Conservation (phyloP, 2,329 filamentous ascomycete genomes). For the Botrytis porri region DNA sequence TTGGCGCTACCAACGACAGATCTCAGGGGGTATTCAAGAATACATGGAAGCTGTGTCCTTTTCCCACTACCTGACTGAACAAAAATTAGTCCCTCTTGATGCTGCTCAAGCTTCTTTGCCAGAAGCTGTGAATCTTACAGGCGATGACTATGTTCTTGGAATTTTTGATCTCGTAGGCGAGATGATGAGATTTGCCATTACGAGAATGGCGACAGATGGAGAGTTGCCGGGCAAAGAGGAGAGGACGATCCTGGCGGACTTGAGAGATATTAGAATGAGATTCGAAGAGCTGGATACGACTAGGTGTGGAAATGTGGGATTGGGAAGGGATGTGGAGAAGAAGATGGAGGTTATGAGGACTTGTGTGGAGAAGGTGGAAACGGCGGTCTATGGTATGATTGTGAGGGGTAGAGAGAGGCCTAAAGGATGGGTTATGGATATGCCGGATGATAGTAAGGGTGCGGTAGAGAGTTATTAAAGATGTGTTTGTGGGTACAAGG, state of each 20-base stretch:
- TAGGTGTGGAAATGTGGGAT: constrained; percentile 47
- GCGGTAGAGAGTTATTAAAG: constrained; percentile 35
- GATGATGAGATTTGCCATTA: constrained; percentile 94
- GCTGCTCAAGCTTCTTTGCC: constrained; percentile 52
- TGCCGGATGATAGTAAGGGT: constrained; percentile 40
- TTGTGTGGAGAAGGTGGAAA: constrained; percentile 93
- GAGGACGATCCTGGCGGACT: constrained; percentile 71
- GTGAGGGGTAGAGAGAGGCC: constrained; percentile 86
- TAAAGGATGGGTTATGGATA: constrained; percentile 86
- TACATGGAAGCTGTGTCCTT: constrained; percentile 91
- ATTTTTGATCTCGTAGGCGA: constrained; percentile 94
- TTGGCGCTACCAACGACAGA: constrained; percentile 74
- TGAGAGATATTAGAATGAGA: constrained; percentile 71
- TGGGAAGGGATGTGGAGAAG: constrained; percentile 63
- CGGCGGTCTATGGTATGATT: constrained; percentile 79
- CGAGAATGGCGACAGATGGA: constrained; percentile 69
- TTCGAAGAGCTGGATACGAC: constrained; percentile 70
- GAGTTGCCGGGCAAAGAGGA: constrained; percentile 44
- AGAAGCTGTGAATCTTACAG: constrained; percentile 61
- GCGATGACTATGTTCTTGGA: constrained; percentile 85
- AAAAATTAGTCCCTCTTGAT: constrained; percentile 67
- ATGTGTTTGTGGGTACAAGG: background rate
- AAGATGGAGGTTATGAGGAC: constrained; percentile 85
- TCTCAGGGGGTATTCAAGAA: constrained; percentile 83
- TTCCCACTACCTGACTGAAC: constrained; percentile 77